Percentiles rank a stretch among this genome's conserved stretches.
Conservation (phyloP, 1,284 basidiomycete species). For the Uromyces viciae-fabae region DNA sequence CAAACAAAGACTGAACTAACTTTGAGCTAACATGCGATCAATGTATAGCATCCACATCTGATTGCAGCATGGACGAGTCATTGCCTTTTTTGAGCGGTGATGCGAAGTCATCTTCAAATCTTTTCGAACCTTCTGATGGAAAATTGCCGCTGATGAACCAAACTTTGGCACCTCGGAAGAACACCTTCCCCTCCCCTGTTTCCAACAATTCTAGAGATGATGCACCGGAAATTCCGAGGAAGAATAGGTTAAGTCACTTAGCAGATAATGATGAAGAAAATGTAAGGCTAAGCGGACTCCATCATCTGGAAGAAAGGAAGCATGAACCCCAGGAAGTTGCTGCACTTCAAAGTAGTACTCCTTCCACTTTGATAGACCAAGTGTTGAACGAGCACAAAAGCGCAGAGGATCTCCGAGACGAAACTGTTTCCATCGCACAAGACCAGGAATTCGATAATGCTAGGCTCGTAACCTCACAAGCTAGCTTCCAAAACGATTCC, state of each 20-base stretch:
- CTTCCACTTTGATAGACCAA: no score
- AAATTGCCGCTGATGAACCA: neutral
- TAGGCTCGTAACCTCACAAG: neutral
- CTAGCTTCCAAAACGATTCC: conserved; percentile 29
- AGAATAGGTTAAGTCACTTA: neutral
- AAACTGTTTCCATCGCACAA: neutral
- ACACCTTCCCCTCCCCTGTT: neutral
- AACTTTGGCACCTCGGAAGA: neutral
- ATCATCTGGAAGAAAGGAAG: neutral
- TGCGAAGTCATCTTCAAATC: neutral
- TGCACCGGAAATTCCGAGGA: neutral
- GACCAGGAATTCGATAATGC: neutral
- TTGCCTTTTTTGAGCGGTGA: conserved; percentile 1
- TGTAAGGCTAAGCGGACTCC: neutral
- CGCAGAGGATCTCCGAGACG: neutral
- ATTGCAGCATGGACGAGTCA: conserved; percentile 12
- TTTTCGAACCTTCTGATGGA: neutral
- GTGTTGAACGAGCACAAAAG: no score
- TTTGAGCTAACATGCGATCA: neutral
- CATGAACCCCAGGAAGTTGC: no score
- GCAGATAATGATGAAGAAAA: neutral
- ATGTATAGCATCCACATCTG: conserved; percentile 3
- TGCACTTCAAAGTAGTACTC: no score
- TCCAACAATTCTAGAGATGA: neutral
- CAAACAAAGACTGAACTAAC: neutral